phyloP scores from a whole-genome alignment of 192 early-diverging fungal species.

The Jimgerdemannia lactiflua region DNA sequence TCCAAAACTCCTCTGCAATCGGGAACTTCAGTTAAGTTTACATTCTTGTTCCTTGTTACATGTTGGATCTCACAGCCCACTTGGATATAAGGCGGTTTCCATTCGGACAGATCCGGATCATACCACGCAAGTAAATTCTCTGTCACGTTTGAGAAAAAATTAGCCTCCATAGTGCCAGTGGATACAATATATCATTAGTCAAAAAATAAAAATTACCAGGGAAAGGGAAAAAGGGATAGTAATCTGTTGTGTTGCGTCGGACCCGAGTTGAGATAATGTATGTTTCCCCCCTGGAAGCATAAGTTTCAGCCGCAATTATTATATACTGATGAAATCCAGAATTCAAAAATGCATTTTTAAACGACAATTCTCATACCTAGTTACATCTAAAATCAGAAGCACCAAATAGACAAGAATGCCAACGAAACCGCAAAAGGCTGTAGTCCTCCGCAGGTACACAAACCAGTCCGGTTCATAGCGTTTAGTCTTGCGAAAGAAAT shows the following conservation, averaged over 20 bases:
- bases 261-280: background rate
- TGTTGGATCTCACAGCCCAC: background rate
- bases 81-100: background rate
- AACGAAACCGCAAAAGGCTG: background rate
- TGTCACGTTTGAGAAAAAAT: background rate
- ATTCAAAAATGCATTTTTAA: background rate
- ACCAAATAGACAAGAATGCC: background rate
- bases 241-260: background rate
- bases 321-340: background rate
- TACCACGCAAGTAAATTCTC: background rate
- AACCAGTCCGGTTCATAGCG: background rate
- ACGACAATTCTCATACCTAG: background rate
- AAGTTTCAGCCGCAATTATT: background rate
- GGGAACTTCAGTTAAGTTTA: background rate
- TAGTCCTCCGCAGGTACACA: background rate
- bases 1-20: too few species aligned
- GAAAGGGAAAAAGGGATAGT: background rate
- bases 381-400: background rate
- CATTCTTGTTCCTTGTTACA: background rate
- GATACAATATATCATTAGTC: background rate
- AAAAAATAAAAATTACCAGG: background rate
- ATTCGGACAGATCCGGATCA: background rate
- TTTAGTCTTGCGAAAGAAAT: background rate
- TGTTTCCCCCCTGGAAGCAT: background rate
- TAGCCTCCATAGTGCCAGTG: background rate